These are phyloP conservation scores for Malania oleifera DNA, from an alignment of 164 flowering plant genomes.

Conservation along the genomic window DNA sequence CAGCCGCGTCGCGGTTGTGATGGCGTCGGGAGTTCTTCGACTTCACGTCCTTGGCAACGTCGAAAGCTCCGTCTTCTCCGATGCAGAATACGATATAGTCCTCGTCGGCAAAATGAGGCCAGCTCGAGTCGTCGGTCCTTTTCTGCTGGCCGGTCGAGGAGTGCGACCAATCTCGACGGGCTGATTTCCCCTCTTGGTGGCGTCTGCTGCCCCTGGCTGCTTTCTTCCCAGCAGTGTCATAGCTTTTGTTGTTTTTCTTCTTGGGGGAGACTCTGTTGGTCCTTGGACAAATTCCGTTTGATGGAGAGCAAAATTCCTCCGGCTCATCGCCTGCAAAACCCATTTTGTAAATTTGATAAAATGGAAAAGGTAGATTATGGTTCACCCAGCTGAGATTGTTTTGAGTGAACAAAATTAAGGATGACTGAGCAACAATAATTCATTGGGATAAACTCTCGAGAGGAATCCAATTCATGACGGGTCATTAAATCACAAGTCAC, in stretches of 20 bases:
- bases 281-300: neutral
- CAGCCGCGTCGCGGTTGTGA: neutral
- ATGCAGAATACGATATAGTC: slow-evolving; percentile 42
- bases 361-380: neutral
- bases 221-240: no score
- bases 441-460: no score
- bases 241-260: neutral
- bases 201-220: no score
- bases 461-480: no score
- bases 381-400: no score
- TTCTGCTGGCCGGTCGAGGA: no score
- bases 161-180: no score
- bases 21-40: neutral
- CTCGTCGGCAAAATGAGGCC: slow-evolving; percentile 22
- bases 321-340: slow-evolving; percentile 8
- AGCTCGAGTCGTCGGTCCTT: slow-evolving; percentile 5
- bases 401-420: no score
- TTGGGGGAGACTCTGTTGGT: slow-evolving; percentile 5
- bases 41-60: slow-evolving; percentile 21
- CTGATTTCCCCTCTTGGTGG: no score
- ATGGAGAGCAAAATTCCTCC: neutral
- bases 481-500: no score
- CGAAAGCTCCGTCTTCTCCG: slow-evolving; percentile 28
- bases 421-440: no score
- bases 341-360: neutral